Evolutionary conservation across 441 rosid species (phyloP).

Genomic region (Pelargonium australe): DNA sequence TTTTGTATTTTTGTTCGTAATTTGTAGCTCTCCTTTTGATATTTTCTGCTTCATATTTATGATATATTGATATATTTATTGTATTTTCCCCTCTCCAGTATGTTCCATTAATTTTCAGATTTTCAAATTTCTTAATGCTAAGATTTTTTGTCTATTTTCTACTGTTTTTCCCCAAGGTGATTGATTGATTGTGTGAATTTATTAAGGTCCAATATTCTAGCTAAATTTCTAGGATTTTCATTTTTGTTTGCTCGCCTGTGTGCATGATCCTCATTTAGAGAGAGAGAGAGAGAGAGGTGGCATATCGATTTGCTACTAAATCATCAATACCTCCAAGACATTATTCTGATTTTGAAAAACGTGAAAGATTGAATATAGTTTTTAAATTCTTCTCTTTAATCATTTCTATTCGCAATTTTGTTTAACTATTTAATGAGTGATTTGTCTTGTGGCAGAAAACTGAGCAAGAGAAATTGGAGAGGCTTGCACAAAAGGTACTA

Average conservation of each 20-base stretch:
- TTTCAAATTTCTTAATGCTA: background rate
- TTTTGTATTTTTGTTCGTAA: background rate
- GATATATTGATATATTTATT: background rate
- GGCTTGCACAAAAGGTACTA: background rate
- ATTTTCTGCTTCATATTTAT: background rate
- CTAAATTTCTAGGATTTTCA: background rate
- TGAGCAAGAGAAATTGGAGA: constrained; percentile 2
- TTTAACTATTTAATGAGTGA: no score
- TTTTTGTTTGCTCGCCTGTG: background rate
- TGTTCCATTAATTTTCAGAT: background rate
- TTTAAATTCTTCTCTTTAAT: no score
- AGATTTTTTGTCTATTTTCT: background rate
- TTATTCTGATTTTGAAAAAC: no score
- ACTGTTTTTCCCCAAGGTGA: background rate
- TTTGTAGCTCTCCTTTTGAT: background rate
- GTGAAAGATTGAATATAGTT: no score
- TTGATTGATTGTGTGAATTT: background rate
- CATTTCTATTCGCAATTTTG: no score
- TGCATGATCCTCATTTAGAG: background rate
- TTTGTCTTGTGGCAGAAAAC: background rate
- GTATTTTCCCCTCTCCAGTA: background rate
- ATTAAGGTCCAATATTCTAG: background rate
- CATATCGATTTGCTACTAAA: background rate
- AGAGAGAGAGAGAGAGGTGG: background rate
- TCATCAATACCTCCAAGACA: no score